These are phyloP conservation scores for Raphanus raphanistrum DNA, from an alignment of 345 rosid species.

Conservation along the genomic window DNA sequence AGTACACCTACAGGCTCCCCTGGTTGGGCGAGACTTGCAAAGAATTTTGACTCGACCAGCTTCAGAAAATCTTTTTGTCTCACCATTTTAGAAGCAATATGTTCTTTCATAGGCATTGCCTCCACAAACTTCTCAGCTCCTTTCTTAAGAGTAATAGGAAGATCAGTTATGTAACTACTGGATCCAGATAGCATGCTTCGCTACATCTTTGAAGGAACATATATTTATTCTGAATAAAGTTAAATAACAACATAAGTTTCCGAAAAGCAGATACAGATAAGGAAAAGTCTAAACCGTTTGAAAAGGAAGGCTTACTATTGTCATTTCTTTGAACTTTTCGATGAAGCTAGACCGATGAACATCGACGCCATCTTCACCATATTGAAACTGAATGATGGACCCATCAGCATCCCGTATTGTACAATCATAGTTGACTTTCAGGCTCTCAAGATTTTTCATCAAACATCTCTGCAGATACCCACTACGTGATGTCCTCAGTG, in stretches of 20 bases:
- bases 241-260: constrained; percentile 16
- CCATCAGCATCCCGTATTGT: constrained; percentile 98
- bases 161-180: constrained; percentile 36
- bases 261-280: constrained; percentile 19
- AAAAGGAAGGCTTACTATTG: constrained; percentile 54
- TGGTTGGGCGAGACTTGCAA: too few relatives aligned
- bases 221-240: constrained; percentile 65
- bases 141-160: constrained; percentile 63
- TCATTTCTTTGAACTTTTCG: constrained; percentile 66
- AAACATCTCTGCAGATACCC: constrained; percentile 98
- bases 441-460: constrained; percentile 90
- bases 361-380: constrained; percentile 98
- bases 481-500: constrained; percentile 98
- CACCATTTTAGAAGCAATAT: too few relatives aligned
- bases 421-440: constrained; percentile 84
- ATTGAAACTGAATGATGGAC: constrained; percentile 82
- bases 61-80: too few relatives aligned
- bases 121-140: constrained; percentile 62
- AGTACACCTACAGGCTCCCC: too few relatives aligned
- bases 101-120: constrained; percentile 16
- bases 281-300: constrained; percentile 14
- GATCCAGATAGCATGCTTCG: constrained; percentile 43
- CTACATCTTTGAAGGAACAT: constrained; percentile 50
- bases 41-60: too few relatives aligned
- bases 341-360: constrained; percentile 86